Evolutionary conservation across 345 rosid species (phyloP), one percentile per base, ranked within the genome.

Genomic region (Camelina laxa): DNA sequence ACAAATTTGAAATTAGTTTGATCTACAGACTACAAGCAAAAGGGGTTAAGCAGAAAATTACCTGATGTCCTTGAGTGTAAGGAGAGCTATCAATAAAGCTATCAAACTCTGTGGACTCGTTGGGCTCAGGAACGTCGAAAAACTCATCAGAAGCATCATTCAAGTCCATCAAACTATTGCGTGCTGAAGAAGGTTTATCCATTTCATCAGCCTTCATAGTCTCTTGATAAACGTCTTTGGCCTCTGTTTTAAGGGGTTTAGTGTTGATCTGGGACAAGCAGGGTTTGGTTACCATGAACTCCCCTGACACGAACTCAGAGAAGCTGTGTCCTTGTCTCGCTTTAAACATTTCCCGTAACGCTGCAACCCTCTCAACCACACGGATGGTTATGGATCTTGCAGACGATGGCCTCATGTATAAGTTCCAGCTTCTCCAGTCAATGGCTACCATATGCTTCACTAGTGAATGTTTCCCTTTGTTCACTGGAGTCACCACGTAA

Each of bases 361-460:
- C 99, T 74, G 97, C 96, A 78, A 95, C 82, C 75, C 92, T 86
- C 81, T 88, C 97, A 48, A 95, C 90, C 93, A 88, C 82, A 55
- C 86, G 77, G 57, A 91, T 89, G 35, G 98, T 92, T 57, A 88
- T 80, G 20, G 89, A 69, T 80, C 96, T 82, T 64, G 88, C 83
- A 35, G 89, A 83, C 14, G 97, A 70, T 56, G 89, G 91, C 13
- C 81, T 79, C 24, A 87, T 61, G 75, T 87, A 86, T 62, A 85
- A 70, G 76, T 87, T 92, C 96, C 97, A 90, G 65, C 76, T 88
- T 77, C 87, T 90, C 99, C 99, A 92, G 73, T 95, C 92, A 63
- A 91, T 80, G 20, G 99, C 86, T 65, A 92, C 86, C 99, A 95
- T 95, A 82, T 92, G 97, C 66, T 88, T 95, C 33, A 95, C 97